Percentiles rank a stretch among this genome's conserved stretches.
Conservation (phyloP, 2,329 filamentous ascomycete genomes). For the Dothideomycetes sp. region DNA sequence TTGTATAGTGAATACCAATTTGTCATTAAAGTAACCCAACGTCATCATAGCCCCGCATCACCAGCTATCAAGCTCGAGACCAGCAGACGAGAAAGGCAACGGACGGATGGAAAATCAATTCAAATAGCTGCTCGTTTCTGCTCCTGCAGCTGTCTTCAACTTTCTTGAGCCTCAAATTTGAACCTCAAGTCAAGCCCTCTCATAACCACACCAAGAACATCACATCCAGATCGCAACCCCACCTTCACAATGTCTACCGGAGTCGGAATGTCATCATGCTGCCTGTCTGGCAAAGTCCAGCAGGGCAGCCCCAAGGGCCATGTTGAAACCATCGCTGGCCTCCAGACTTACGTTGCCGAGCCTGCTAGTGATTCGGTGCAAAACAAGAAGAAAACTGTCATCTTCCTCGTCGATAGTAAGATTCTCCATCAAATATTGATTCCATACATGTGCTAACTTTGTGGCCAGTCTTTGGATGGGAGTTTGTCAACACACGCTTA, state of each 20-base stretch:
- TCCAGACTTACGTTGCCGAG: constrained; percentile 37
- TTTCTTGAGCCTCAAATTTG: no score
- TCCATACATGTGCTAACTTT: neutral
- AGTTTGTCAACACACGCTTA: constrained; percentile 37
- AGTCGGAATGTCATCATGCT: constrained; percentile 34
- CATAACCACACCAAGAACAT: no score
- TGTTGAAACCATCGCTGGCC: constrained; percentile 29
- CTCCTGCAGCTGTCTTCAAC: no score
- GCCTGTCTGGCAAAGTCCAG: constrained; percentile 33
- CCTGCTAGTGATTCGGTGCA: constrained; percentile 31
- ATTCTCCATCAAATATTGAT: neutral
- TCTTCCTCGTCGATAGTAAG: constrained; percentile 39
- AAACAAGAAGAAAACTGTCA: constrained; percentile 36
- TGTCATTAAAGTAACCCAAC: no score
- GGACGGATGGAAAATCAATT: no score
- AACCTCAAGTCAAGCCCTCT: no score
- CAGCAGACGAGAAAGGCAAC: no score
- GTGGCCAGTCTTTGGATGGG: constrained; percentile 38
- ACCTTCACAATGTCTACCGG: constrained; percentile 19
- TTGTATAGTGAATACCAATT: no score
- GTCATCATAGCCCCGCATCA: no score
- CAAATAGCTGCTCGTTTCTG: no score
- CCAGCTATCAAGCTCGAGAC: no score
- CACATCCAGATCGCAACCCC: no score
- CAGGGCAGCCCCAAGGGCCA: constrained; percentile 28